Base-by-base conservation (phyloP, 371 early-diverging fungal species). In the Umbelopsis sp. region DNA sequence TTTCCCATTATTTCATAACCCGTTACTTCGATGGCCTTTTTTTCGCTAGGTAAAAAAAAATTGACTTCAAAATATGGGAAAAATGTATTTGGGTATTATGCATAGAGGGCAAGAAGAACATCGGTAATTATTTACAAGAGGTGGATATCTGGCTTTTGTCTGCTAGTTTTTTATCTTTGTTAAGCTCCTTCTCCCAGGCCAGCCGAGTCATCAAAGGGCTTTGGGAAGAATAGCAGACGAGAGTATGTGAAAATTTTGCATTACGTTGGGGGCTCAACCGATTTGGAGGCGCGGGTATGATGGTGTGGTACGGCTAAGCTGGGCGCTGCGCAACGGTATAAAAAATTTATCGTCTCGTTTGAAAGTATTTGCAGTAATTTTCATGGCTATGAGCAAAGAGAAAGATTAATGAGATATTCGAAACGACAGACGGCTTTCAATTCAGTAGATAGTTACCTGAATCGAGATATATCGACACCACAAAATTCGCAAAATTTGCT, bases 391-490 rank as follows among this genome's bases (percentile, higher is more conserved):
- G 22, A 22, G 22, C 10, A 29, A 6, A 48, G 48, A 22, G 7
- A 7, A 41, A 10, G 10, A 7, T 41, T 7, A 41, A 12, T 41
- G 41, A 41, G 12, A 41, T 41, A 12, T 7, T 41, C 41, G 7
- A 41, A 4, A 10, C 4, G 10, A 7, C 10, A 0, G 38, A 4
- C 41, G 12, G 29, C 4, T 29, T 29, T 29, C 12, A 41, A 41
- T 41, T 41, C 41, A 41, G 41, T 41, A 29, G 29, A 29, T 7
- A 41, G 7, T 35, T 57, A 57, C 57, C 57, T 57, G 38, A 35
- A 57, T 35, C 57, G 29, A 32, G 57, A 57, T 18, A 57, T 57
- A 35, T 57, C 57, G 35, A 57, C 57, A 16, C 57, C 57, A 57
- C 57, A 57, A 18, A 38, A 57, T 18, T 57, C 37, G 37, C 57